Base-by-base conservation (phyloP, 352 stramenopile species). In the Phytophthora ramorum region DNA sequence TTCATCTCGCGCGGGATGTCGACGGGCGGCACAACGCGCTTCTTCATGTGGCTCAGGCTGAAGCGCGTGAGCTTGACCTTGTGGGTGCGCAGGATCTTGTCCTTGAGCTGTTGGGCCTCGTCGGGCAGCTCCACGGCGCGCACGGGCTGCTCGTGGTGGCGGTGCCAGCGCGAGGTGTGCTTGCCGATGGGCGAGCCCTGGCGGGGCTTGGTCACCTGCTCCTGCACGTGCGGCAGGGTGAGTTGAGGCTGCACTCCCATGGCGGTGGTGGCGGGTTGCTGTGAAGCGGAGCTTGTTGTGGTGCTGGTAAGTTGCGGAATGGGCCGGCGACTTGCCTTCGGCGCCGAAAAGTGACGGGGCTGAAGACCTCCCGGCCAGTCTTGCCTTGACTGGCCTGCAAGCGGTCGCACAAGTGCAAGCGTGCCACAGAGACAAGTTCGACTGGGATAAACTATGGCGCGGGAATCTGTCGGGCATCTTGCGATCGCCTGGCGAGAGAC, bases 21-120 rank as follows among this genome's bases (percentile, higher is more conserved):
- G 22, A 88, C 76, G 9, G 78, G 78, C 16, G 79, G 80, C 59
- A 89, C 74, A 10, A 78, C 80, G n/a, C 81, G 44, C 49, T 78
- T 82, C 54, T 76, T 75, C 81, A 88, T 82, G 63, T 84, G 76
- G 72, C 73, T 85, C 54, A 88, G 66, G 51, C 79, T 85, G 74
- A 88, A 88, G 46, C 79, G 79, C 58, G 60, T 76, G 48, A 69
- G 69, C 63, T 83, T 83, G 60, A 72, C 69, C 26, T 75, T 71
- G 49, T 80, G 51, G 7, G 55, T 70, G 57, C 77, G 64, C 20
- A 86, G 66, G 50, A 89, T 81, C 63, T 78, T 82, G 17, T 76
- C 57, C 75, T 89, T 89, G 72, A 89, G 72, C 40, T 76, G 65
- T 67, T 83, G 74, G 0, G 71, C 79, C 38, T 85, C 73, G 10